phyloP scores from a whole-genome alignment of 1,139 yeast genomes.

The Pichia sp. region DNA sequence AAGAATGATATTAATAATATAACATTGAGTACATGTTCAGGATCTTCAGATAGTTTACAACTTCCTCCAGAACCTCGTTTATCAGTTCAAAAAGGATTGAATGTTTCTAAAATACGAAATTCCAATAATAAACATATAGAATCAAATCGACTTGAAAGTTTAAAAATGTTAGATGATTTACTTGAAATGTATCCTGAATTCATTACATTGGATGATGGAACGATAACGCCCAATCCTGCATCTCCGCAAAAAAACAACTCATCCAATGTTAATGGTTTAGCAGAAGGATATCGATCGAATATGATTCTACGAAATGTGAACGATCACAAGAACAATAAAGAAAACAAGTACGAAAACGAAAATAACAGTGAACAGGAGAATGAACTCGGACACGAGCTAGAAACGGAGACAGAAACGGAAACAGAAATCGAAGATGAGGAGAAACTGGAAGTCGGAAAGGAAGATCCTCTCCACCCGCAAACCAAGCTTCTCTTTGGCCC shows the following conservation, averaged over 20 bases:
- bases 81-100: background rate
- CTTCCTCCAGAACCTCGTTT: too few relatives aligned
- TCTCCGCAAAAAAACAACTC: too few relatives aligned
- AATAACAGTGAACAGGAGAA: too few relatives aligned
- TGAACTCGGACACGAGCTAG: too few relatives aligned
- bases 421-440: too few relatives aligned
- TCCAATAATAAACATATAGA: background rate
- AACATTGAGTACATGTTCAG: constrained; percentile 6
- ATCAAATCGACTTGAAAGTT: constrained; percentile 15
- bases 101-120: constrained; percentile 3
- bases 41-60: constrained; percentile 8
- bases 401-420: too few relatives aligned
- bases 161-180: constrained; percentile 22
- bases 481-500: constrained; percentile 45
- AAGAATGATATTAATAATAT: constrained; percentile 4
- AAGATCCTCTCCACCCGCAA: constrained; percentile 35
- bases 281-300: constrained; percentile 4
- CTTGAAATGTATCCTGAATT: constrained; percentile 21
- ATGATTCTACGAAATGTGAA: too few relatives aligned
- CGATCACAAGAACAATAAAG: too few relatives aligned
- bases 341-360: too few relatives aligned
- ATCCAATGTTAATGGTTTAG: background rate
- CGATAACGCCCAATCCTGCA: background rate
- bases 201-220: background rate
- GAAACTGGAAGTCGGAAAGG: background rate